phyloP scores from a whole-genome alignment of 2,329 filamentous ascomycete genomes.

The Epichloe amarillans region DNA sequence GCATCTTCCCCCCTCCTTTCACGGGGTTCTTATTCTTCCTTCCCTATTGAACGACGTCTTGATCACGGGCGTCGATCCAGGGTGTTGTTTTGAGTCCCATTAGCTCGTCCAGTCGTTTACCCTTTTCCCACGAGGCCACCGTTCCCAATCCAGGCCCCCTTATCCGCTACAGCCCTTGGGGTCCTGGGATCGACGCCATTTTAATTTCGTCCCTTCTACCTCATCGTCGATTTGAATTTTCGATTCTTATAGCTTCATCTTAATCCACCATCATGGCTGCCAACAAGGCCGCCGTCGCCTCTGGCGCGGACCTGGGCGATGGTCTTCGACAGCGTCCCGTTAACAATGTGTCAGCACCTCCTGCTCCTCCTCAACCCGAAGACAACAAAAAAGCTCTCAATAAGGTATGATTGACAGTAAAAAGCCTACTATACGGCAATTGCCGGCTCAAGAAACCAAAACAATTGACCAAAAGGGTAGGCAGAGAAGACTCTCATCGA shows the following conservation, averaged over 20 bases:
- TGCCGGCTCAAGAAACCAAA: background rate
- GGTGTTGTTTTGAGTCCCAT: slow-evolving; percentile 15
- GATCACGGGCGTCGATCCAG: slow-evolving; percentile 10
- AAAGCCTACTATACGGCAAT: background rate
- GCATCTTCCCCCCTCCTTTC: slow-evolving; percentile 5
- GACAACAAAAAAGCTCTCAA: slow-evolving; percentile 46
- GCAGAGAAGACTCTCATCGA: slow-evolving; percentile 42
- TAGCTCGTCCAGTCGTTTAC: slow-evolving; percentile 25
- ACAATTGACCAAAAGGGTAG: slow-evolving; percentile 9
- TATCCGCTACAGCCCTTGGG: background rate
- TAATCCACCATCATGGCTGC: slow-evolving; percentile 32
- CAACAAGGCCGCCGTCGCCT: slow-evolving; percentile 41
- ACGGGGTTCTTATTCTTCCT: slow-evolving; percentile 9
- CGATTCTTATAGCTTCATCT: background rate
- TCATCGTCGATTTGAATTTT: background rate
- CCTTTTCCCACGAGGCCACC: slow-evolving; percentile 1
- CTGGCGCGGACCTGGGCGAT: slow-evolving; percentile 45
- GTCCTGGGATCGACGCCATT: background rate
- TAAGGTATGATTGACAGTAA: slow-evolving; percentile 29
- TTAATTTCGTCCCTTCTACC: slow-evolving; percentile 1
- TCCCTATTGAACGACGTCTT: slow-evolving; percentile 14
- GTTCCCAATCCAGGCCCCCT: slow-evolving; percentile 2
- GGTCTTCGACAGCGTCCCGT: slow-evolving; percentile 41
- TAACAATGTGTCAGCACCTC: slow-evolving; percentile 21
- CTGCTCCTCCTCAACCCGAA: slow-evolving; percentile 31